These are phyloP conservation scores for Cladosporium oxysporum DNA, from an alignment of 2,329 filamentous ascomycete genomes.

Conservation along the genomic window DNA sequence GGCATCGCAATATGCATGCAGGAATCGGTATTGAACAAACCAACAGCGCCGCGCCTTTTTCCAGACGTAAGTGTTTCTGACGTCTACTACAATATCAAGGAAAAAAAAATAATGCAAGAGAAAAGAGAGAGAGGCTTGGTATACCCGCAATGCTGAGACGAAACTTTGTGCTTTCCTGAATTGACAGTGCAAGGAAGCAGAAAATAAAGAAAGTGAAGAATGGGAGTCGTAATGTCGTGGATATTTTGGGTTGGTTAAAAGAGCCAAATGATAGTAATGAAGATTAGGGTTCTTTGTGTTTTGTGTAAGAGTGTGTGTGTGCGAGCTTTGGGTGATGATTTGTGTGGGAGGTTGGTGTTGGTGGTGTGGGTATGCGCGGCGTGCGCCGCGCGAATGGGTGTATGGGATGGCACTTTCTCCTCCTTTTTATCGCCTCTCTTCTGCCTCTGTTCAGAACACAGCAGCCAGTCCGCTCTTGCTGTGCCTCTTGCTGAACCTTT, in stretches of 20 bases:
- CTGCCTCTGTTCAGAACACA: constrained; percentile 61
- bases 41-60: no score
- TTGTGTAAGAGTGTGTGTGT: background rate
- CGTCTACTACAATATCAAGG: background rate
- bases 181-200: background rate
- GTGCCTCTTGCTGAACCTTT: constrained; percentile 85
- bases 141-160: background rate
- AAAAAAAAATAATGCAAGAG: background rate
- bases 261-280: constrained; percentile 18
- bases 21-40: no score
- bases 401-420: background rate
- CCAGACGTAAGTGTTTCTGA: no score
- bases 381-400: background rate
- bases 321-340: background rate
- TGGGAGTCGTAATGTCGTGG: constrained; percentile 14
- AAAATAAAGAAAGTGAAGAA: background rate
- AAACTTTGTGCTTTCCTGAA: background rate
- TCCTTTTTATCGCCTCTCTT: background rate
- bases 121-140: background rate
- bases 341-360: background rate
- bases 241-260: background rate
- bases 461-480: constrained; percentile 92
- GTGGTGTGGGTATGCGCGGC: background rate
- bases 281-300: constrained; percentile 11
- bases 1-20: background rate